Percentiles rank a stretch among this genome's conserved stretches.
phyloP scores from a whole-genome alignment of 768 basidiomycete genomes.

The Pholiota microspora region DNA sequence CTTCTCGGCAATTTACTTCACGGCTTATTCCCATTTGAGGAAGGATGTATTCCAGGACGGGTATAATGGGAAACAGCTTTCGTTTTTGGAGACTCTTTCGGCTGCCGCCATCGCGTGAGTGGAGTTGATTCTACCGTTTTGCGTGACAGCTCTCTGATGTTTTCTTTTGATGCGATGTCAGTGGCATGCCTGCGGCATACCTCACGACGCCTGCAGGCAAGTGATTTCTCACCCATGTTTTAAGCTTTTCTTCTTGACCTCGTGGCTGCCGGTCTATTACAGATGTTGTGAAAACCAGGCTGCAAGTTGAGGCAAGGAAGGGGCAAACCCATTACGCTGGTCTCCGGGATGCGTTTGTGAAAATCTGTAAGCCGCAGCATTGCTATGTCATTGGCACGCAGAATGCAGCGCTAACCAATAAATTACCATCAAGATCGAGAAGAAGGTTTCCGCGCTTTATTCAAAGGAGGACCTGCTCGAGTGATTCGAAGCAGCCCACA shows the following conservation, averaged over 20 bases:
- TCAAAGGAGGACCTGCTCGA: slow-evolving; percentile 90
- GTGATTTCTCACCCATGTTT: slow-evolving; percentile 16
- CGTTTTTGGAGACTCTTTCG: slow-evolving; percentile 84
- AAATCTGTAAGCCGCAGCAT: slow-evolving; percentile 73
- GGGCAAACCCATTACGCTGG: slow-evolving; percentile 94
- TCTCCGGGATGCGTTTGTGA: slow-evolving; percentile 81
- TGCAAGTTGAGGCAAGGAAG: slow-evolving; percentile 90
- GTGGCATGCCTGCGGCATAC: slow-evolving; percentile 98
- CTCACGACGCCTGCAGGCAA: slow-evolving; percentile 87
- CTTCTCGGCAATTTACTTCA: slow-evolving; percentile 95
- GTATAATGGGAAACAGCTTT: slow-evolving; percentile 89
- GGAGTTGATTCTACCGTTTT: slow-evolving; percentile 9
- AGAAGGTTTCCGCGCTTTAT: slow-evolving; percentile 86
- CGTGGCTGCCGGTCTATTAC: slow-evolving; percentile 1
- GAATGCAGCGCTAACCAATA: slow-evolving; percentile 10
- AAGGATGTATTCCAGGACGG: slow-evolving; percentile 95
- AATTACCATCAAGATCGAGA: slow-evolving; percentile 46
- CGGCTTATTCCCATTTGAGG: slow-evolving; percentile 86
- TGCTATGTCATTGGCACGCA: neutral
- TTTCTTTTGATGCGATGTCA: slow-evolving; percentile 32
- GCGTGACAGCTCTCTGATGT: slow-evolving; percentile 26
- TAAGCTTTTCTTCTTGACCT: slow-evolving; percentile 9
- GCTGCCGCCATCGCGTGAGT: slow-evolving; percentile 83
- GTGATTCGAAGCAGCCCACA: slow-evolving; percentile 87
- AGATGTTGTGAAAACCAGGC: slow-evolving; percentile 97